Evolutionary conservation across 768 basidiomycete species (phyloP), one percentile per base, ranked within the genome.

Genomic region (Hortiboletus campestris): DNA sequence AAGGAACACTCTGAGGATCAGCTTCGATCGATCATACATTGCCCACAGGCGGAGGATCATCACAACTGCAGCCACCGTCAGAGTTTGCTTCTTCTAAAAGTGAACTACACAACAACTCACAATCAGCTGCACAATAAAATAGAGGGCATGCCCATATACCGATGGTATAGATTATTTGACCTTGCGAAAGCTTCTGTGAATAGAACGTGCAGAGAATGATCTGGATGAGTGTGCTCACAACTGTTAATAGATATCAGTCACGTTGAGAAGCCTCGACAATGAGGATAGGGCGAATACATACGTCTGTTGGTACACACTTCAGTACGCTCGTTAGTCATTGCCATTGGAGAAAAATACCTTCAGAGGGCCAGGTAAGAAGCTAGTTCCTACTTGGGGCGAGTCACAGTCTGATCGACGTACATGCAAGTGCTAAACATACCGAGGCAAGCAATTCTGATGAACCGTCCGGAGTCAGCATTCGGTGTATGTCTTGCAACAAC

Each of bases 11-110:
- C 22, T n/a, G n/a, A 55, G n/a, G 16, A 54, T 22, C 9, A 36
- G 34, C 32, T 1, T 43, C 4, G 53, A 48, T 35, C 32, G 40
- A 36, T 36, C 13, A 43, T 54, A 54, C 32, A 54, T 54, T 16
- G 40, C 46, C 53, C 53, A 49, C 7, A 54, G 12, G 6, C 47
- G 47, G 13, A 51, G 55, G 8, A 51, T 51, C 49, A 51, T 56
- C 0, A 17, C 14, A 4, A 50, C 55, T 56, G 20, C 6, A 31
- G 13, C 13, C 20, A 19, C n/a, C 7, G n/a, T 42, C 17, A 36
- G 7, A 19, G 10, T 14, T 28, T 13, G 42, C 25, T 17, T 39
- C 4, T 6, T n/a, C 25, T 4, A 4, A 12, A 5, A 48, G 3
- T 39, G 36, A 19, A 17, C 9, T 28, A 19, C 22, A 19, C 1